Evolutionary conservation across 768 basidiomycete species (phyloP).

Genomic region (Lentinula sp.): DNA sequence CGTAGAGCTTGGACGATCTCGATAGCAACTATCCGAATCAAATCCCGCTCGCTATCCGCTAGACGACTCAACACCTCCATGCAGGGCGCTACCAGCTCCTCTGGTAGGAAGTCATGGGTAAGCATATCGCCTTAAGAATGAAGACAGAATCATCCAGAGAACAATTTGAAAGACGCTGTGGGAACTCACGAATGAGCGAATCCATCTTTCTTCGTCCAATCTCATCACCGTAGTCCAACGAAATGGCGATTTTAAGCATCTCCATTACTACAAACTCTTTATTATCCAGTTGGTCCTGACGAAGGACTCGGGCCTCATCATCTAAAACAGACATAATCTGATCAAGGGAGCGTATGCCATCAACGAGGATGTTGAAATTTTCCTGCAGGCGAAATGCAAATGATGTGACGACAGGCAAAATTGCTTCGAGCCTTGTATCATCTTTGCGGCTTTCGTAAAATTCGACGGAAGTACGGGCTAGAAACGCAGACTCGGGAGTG

Average conservation of each 20-base stretch:
- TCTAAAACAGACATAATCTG: not conserved
- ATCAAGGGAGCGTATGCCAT: not conserved
- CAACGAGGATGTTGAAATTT: conserved; percentile 48
- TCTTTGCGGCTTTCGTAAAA: conserved; percentile 63
- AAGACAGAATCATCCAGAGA: not conserved
- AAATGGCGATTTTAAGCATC: conserved; percentile 54
- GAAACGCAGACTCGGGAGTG: conserved; percentile 71
- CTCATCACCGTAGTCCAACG: conserved; percentile 70
- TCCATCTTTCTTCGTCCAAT: conserved; percentile 72
- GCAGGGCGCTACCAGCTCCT: conserved; percentile 49
- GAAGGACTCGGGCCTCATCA: not conserved
- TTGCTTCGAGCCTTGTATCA: conserved; percentile 53
- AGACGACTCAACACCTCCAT: conserved; percentile 61
- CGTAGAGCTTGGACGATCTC: conserved; percentile 68
- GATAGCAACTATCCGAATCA: conserved; percentile 60
- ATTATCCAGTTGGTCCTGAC: conserved; percentile 29
- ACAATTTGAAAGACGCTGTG: not conserved
- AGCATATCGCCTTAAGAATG: conserved; percentile 53
- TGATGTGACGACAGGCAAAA: conserved; percentile 78
- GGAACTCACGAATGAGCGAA: conserved; percentile 51
- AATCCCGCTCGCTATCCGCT: conserved; percentile 60
- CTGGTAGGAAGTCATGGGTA: conserved; percentile 51
- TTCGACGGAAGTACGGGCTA: conserved; percentile 79
- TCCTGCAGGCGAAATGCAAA: conserved; percentile 73
- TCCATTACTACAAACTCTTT: conserved; percentile 55